Evolutionary conservation across 1,284 basidiomycete species (phyloP).

Genomic region (Irpex sp.): DNA sequence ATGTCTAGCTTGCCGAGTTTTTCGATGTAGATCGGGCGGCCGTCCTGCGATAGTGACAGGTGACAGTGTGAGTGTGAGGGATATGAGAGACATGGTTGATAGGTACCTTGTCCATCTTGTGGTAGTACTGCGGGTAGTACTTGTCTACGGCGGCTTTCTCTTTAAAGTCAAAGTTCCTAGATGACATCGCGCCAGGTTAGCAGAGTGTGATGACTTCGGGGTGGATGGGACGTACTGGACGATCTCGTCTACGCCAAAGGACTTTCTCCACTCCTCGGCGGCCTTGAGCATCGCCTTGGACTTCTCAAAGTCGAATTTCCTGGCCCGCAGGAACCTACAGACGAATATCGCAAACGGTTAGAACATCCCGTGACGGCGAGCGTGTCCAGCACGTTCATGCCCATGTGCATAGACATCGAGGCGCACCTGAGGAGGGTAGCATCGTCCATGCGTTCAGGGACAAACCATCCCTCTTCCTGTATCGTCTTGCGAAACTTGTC

Average conservation of each 20-base stretch:
- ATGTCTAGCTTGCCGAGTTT: constrained; percentile 90
- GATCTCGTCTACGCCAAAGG: constrained; percentile 87
- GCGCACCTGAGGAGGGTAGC: constrained; percentile 67
- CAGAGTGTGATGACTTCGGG: not conserved
- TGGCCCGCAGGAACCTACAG: constrained; percentile 81
- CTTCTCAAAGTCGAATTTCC: constrained; percentile 86
- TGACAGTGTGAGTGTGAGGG: not conserved
- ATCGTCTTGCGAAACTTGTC: constrained; percentile 71
- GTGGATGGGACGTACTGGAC: constrained; percentile 55
- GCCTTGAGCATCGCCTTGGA: constrained; percentile 84
- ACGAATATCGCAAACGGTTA: not conserved
- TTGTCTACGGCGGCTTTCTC: constrained; percentile 86
- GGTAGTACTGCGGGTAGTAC: constrained; percentile 96
- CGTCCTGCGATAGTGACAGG: constrained; percentile 64
- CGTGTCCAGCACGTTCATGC: not conserved
- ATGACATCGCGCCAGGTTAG: constrained; percentile 11
- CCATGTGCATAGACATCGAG: constrained; percentile 7
- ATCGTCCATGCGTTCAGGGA: constrained; percentile 78
- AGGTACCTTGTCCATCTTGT: constrained; percentile 89
- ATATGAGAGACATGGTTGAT: not conserved
- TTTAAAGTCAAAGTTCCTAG: constrained; percentile 84
- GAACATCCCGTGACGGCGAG: not conserved
- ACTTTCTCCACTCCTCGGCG: constrained; percentile 89
- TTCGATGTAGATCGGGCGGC: constrained; percentile 95
- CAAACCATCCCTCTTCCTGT: constrained; percentile 57